phyloP scores from a whole-genome alignment of 768 basidiomycete species.

The Russula brevipes region DNA sequence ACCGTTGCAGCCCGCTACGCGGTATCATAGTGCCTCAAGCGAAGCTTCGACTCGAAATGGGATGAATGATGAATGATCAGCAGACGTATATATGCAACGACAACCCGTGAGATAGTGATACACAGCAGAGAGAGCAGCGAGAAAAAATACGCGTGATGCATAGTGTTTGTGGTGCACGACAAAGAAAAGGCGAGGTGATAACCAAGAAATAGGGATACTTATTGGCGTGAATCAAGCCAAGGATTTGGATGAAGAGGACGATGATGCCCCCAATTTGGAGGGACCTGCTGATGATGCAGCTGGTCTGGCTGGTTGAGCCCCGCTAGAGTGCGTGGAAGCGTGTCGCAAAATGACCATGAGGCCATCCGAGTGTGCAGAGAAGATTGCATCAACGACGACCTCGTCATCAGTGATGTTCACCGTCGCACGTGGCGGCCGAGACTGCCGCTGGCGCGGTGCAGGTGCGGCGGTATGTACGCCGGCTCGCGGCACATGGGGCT shows the following conservation, averaged over 20 bases:
- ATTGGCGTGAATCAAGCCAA: not conserved
- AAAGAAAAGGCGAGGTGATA: not conserved
- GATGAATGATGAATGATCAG: not conserved
- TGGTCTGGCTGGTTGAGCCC: not conserved
- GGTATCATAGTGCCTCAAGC: not conserved
- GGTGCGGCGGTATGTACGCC: not conserved
- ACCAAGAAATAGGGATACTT: conserved; percentile 5
- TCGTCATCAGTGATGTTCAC: conserved; percentile 32
- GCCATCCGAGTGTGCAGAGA: conserved; percentile 82
- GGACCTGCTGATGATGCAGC: not conserved
- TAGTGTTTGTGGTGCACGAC: not conserved
- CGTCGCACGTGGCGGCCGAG: not conserved
- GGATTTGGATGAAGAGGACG: not conserved
- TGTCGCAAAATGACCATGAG: conserved; percentile 72
- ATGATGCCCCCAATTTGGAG: not conserved
- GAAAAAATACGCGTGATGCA: not conserved
- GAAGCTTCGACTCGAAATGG: too few species aligned
- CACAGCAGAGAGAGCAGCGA: not conserved
- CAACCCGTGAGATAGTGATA: not conserved
- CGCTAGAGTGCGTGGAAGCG: conserved; percentile 30
- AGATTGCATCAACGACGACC: conserved; percentile 70
- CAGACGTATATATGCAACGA: not conserved
- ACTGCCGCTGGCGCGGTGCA: not conserved
- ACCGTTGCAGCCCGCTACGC: not conserved
- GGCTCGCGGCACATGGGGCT: conserved; percentile 2